Evolutionary conservation across 1,139 yeast genomes (phyloP).

Genomic region (Kluyveromyces sp.): DNA sequence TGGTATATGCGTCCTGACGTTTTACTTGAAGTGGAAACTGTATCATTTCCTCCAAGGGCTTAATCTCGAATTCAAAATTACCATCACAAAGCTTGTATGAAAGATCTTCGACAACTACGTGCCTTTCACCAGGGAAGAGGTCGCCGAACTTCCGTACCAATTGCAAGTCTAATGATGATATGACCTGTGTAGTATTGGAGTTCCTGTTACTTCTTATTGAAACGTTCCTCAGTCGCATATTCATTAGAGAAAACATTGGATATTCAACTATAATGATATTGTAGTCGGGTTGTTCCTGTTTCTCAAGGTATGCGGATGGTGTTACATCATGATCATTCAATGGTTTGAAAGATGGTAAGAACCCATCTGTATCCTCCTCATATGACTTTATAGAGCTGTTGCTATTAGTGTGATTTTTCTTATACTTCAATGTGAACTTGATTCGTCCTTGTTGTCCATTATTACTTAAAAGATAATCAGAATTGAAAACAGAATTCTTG

Average conservation of each 20-base stretch:
- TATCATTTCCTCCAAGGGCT: conserved; percentile 18
- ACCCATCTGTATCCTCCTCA: background rate
- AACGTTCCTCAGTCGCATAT: conserved; percentile 27
- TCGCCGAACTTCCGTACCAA: conserved; percentile 20
- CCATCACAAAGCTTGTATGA: conserved; percentile 20
- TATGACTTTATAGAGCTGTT: background rate
- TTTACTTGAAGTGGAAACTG: conserved; percentile 18
- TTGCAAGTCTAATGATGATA: conserved; percentile 29
- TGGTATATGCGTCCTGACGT: conserved; percentile 23
- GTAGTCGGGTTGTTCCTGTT: background rate
- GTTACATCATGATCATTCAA: background rate
- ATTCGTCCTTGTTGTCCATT: background rate
- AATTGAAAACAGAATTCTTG: conserved; percentile 18
- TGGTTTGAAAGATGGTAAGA: conserved; percentile 5
- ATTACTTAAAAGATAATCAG: conserved; percentile 12
- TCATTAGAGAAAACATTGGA: conserved; percentile 28
- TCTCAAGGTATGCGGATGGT: background rate
- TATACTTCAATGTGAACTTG: background rate
- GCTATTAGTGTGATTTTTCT: background rate
- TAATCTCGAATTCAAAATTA: conserved; percentile 14
- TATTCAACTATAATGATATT: background rate
- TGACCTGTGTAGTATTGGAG: conserved; percentile 10
- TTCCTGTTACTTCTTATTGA: conserved; percentile 13
- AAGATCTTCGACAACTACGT: conserved; percentile 4
- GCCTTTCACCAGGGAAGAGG: conserved; percentile 2